Evolutionary conservation across 2,329 filamentous ascomycete genomes (phyloP).

Genomic region (Diaporthe longicolla): DNA sequence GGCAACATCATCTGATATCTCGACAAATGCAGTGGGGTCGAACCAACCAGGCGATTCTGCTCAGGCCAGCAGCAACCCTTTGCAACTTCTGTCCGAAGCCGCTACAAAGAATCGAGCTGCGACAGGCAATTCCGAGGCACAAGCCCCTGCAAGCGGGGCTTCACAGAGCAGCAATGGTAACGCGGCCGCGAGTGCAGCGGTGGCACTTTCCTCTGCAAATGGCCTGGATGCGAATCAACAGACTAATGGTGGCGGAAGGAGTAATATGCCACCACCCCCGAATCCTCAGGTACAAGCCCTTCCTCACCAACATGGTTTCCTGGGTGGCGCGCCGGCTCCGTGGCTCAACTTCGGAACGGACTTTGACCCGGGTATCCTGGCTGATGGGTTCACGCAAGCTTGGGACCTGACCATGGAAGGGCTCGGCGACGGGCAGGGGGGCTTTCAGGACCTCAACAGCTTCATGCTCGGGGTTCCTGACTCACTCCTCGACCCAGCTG

Average conservation of each 20-base stretch:
- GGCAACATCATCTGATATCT: conserved; percentile 11
- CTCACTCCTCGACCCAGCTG: conserved; percentile 35
- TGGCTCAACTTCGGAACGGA: conserved; percentile 52
- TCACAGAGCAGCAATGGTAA: conserved; percentile 22
- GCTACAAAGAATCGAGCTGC: conserved; percentile 60
- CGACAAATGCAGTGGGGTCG: conserved; percentile 45
- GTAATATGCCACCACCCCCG: conserved; percentile 41
- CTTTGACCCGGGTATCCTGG: conserved; percentile 54
- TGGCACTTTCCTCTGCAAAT: conserved; percentile 9
- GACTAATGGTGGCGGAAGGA: conserved; percentile 16
- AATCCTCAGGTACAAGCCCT: conserved; percentile 41
- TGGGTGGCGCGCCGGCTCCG: conserved; percentile 45
- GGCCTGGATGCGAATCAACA: conserved; percentile 20
- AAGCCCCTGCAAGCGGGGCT: background rate
- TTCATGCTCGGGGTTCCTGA: conserved; percentile 43
- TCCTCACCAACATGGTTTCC: conserved; percentile 43
- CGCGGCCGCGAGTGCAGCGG: conserved; percentile 33
- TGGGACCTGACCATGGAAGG: conserved; percentile 59
- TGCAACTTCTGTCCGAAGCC: conserved; percentile 70
- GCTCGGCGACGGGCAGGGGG: conserved; percentile 49
- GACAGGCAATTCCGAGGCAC: conserved; percentile 34
- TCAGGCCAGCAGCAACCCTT: conserved; percentile 62
- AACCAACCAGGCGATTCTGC: conserved; percentile 47
- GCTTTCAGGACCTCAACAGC: conserved; percentile 38
- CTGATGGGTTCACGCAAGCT: conserved; percentile 59